Conservation (phyloP, 805 yeast species). For the Barnettozyma californica region DNA sequence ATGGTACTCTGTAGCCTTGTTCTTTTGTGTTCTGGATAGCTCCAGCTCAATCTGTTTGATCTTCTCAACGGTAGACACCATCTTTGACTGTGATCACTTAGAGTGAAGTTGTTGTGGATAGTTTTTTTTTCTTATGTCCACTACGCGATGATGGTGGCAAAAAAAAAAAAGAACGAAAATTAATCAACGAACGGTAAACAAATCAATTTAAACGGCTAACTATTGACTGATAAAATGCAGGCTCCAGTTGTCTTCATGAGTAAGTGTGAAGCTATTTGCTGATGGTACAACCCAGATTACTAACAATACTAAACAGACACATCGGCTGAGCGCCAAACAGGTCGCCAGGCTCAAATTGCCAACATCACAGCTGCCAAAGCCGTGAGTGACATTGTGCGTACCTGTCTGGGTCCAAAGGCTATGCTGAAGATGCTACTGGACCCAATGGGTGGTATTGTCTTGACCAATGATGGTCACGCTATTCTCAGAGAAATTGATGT, state of each 20-base stretch:
- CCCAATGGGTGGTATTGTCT: slow-evolving; percentile 90
- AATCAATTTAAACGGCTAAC: neutral
- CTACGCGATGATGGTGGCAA: neutral
- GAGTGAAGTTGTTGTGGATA: too few species aligned
- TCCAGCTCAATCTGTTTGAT: slow-evolving; percentile 82
- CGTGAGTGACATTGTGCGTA: slow-evolving; percentile 94
- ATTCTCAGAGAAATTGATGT: slow-evolving; percentile 94
- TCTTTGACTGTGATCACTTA: neutral
- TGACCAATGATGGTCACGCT: slow-evolving; percentile 98
- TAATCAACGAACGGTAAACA: slow-evolving; percentile 2
- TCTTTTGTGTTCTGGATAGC: slow-evolving; percentile 91
- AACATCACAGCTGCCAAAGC: slow-evolving; percentile 99
- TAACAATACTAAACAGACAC: slow-evolving; percentile 40
- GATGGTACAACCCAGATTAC: neutral
- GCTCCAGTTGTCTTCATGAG: slow-evolving; percentile 81
- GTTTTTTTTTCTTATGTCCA: neutral
- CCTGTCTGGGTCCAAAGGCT: slow-evolving; percentile 98
- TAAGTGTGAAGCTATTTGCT: slow-evolving; percentile 20
- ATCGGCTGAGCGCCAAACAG: slow-evolving; percentile 86
- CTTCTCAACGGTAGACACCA: slow-evolving; percentile 43
- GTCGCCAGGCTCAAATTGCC: slow-evolving; percentile 94
- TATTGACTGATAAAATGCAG: slow-evolving; percentile 42
- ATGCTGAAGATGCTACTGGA: slow-evolving; percentile 97
- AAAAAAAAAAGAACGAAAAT: neutral
- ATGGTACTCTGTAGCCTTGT: slow-evolving; percentile 97